Conservation (phyloP, 148 eudicot genomes). For the Rhododendron mucronatum region DNA sequence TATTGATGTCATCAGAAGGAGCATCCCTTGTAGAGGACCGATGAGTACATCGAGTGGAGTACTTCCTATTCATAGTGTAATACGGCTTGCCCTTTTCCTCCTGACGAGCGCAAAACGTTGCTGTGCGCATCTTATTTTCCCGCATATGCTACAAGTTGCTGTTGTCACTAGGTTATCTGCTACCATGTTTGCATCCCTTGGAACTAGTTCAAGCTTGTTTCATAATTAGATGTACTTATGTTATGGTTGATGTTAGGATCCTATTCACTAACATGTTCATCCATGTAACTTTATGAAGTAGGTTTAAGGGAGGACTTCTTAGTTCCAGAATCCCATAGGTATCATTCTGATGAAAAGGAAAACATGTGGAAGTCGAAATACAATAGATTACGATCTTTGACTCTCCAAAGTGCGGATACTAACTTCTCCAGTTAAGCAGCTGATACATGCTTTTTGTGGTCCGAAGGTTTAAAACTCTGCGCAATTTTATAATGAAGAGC, state of each 20-base stretch:
- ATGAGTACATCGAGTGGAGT: too few species aligned
- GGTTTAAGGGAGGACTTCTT: neutral
- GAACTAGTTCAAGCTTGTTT: neutral
- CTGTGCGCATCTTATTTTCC: too few species aligned
- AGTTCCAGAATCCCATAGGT: neutral
- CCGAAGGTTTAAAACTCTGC: neutral
- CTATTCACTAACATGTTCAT: neutral
- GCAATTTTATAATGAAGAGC: neutral
- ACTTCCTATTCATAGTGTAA: too few species aligned
- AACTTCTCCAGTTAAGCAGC: neutral
- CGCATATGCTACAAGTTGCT: too few species aligned
- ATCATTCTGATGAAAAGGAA: neutral
- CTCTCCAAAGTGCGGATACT: neutral
- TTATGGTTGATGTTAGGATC: neutral
- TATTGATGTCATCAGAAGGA: too few species aligned
- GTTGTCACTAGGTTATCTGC: too few species aligned
- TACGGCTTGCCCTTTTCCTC: too few species aligned
- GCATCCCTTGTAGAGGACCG: too few species aligned
- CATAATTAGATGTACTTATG: neutral
- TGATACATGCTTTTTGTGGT: neutral
- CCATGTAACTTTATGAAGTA: neutral
- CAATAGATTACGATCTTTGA: neutral
- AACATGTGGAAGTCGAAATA: neutral
- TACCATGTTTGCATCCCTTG: too few species aligned
- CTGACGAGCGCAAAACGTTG: too few species aligned